Percentiles rank a stretch among this genome's conserved stretches.
Conservation (phyloP, 441 rosid species). For the Capsella rubella region DNA sequence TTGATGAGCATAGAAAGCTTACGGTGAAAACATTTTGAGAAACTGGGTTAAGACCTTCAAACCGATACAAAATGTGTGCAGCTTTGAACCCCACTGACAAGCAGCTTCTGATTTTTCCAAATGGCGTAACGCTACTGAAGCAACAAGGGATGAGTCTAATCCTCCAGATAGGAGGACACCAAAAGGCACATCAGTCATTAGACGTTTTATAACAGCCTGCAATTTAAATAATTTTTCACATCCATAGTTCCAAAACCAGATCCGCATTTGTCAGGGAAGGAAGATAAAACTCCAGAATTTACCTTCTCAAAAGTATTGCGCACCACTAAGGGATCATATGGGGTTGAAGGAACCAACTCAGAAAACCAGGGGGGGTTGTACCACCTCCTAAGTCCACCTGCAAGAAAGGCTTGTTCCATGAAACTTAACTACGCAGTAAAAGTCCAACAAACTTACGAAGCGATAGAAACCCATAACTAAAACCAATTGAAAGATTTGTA, state of each 20-base stretch:
- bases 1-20: constrained; percentile 10
- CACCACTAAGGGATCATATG: constrained; percentile 73
- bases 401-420: constrained; percentile 31
- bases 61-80: constrained; percentile 94
- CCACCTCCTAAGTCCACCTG: constrained; percentile 94
- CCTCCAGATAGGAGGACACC: constrained; percentile 99
- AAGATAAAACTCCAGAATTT: constrained; percentile 34
- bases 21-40: constrained; percentile 4
- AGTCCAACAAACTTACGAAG: constrained; percentile 12
- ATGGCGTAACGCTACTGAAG: constrained; percentile 88
- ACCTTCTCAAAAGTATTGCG: constrained; percentile 86
- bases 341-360: constrained; percentile 82
- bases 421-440: constrained; percentile 25
- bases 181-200: constrained; percentile 99
- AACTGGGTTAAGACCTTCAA: constrained; percentile 60
- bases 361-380: constrained; percentile 88
- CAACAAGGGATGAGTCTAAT: constrained; percentile 97
- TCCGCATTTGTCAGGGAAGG: background rate
- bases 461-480: background rate
- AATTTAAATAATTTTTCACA: constrained; percentile 29
- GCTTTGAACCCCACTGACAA: constrained; percentile 92
- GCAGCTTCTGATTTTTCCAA: constrained; percentile 87
- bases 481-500: background rate
- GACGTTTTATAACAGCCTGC: constrained; percentile 95
- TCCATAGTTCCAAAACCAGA: constrained; percentile 1